A percentile compares a stretch with the other conserved stretches of the same genome.
Conservation (phyloP, 1,284 basidiomycete species). For the Peniophora sp. region DNA sequence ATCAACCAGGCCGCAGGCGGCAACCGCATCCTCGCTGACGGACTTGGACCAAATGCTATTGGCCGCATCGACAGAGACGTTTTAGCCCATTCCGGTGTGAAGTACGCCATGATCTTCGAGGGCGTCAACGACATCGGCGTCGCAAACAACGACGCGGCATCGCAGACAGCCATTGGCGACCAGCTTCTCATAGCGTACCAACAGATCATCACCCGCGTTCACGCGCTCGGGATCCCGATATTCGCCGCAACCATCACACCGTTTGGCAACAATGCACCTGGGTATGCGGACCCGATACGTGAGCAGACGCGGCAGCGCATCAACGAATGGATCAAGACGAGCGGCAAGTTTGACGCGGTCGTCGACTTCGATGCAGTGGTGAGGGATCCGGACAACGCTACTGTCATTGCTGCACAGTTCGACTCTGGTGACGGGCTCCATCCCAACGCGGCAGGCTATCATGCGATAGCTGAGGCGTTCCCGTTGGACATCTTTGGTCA, state of each 20-base stretch:
- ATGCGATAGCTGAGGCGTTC: conserved; percentile 32
- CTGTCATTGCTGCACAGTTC: conserved; percentile 27
- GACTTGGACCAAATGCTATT: conserved; percentile 37
- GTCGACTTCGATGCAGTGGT: conserved; percentile 39
- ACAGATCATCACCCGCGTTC: conserved; percentile 35
- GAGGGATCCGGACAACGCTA: conserved; percentile 28
- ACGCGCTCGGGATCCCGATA: conserved; percentile 32
- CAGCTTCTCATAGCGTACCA: conserved; percentile 33
- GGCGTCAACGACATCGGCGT: conserved; percentile 47
- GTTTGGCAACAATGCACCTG: conserved; percentile 30
- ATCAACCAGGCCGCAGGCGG: conserved; percentile 44
- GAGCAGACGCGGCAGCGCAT: conserved; percentile 34
- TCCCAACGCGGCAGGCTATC: conserved; percentile 37
- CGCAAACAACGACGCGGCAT: conserved; percentile 23
- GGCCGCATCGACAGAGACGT: conserved; percentile 43
- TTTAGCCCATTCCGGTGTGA: conserved; percentile 33
- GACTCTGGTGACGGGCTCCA: conserved; percentile 41
- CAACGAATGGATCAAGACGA: conserved; percentile 34
- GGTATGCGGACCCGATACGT: conserved; percentile 27
- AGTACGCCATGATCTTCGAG: conserved; percentile 42
- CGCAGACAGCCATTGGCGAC: conserved; percentile 30
- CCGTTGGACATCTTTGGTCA: conserved; percentile 28
- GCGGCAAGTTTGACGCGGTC: conserved; percentile 36
- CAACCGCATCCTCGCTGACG: conserved; percentile 41
- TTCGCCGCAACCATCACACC: conserved; percentile 46